Evolutionary conservation across 345 rosid species (phyloP).

Genomic region (Syzygium grande): DNA sequence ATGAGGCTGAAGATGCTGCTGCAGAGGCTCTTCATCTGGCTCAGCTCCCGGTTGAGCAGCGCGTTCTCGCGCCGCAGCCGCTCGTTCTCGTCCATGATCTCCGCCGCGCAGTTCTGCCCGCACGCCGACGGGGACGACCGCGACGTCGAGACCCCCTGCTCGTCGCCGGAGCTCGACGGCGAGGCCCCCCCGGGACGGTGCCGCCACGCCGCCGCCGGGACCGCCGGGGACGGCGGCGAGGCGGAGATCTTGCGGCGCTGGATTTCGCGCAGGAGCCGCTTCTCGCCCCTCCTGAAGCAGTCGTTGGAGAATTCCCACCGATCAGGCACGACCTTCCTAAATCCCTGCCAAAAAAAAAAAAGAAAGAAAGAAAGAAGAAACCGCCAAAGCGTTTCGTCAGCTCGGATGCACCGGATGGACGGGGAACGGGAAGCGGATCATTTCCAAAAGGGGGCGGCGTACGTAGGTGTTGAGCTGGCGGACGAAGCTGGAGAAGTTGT

Average conservation of each 20-base stretch:
- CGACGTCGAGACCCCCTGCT: constrained; percentile 8
- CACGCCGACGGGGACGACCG: constrained; percentile 4
- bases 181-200: constrained; percentile 12
- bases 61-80: constrained; percentile 29
- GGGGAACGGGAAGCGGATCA: neutral
- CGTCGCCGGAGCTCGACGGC: constrained; percentile 36
- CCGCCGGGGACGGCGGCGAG: neutral
- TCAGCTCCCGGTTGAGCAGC: constrained; percentile 18
- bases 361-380: neutral
- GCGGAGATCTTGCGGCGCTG: constrained; percentile 60
- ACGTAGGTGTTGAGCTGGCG: constrained; percentile 95
- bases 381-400: neutral
- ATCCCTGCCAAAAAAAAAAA: constrained; percentile 39
- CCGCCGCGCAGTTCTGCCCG: constrained; percentile 11
- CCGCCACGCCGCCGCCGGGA: constrained; percentile 2
- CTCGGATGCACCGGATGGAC: neutral
- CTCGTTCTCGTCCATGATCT: constrained; percentile 34
- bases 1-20: constrained; percentile 18
- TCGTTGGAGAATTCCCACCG: constrained; percentile 95
- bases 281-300: constrained; percentile 61
- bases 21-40: constrained; percentile 24
- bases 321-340: constrained; percentile 73
- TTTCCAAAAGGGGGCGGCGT: neutral
- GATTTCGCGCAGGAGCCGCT: constrained; percentile 59
- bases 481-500: constrained; percentile 88